These are phyloP conservation scores for Corylus americana DNA, from an alignment of 306 rosid species.

Conservation along the genomic window DNA sequence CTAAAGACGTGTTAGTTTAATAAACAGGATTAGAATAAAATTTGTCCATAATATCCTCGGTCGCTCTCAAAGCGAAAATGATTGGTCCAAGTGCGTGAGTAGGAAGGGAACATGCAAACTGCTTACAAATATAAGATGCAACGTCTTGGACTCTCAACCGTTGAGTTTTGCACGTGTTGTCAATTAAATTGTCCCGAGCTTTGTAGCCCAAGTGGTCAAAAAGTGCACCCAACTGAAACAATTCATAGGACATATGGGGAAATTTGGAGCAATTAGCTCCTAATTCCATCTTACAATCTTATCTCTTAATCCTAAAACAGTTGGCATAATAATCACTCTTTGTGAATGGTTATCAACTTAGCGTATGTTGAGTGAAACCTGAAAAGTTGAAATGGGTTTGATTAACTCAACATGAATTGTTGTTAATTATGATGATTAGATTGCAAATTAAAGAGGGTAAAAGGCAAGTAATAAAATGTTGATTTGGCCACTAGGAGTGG, in stretches of 20 bases:
- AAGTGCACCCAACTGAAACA: not conserved
- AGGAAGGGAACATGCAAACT: constrained; percentile 27
- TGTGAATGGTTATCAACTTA: constrained; percentile 20
- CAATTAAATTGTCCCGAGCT: constrained; percentile 34
- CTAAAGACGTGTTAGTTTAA: too few relatives aligned
- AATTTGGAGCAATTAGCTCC: constrained; percentile 12
- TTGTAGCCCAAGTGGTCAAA: not conserved
- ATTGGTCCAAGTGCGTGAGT: constrained; percentile 5
- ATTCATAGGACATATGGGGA: not conserved
- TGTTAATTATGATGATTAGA: constrained; percentile 33
- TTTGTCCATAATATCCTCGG: not conserved
- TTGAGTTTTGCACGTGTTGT: constrained; percentile 42
- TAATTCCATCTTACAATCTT: not conserved
- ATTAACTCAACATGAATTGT: constrained; percentile 5
- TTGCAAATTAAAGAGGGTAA: constrained; percentile 28
- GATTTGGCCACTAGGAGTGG: constrained; percentile 46
- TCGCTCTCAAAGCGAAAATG: not conserved
- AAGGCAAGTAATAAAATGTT: constrained; percentile 42
- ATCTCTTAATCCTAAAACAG: not conserved
- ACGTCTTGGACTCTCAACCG: constrained; percentile 28
- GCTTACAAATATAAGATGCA: constrained; percentile 16
- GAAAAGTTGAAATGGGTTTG: constrained; percentile 19
- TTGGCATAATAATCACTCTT: not conserved
- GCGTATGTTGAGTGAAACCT: constrained; percentile 10
- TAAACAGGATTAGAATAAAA: not conserved